These are phyloP conservation scores for Zygosaccharomyces pseudobailii DNA, from an alignment of 1,139 yeast genomes.

Conservation along the genomic window DNA sequence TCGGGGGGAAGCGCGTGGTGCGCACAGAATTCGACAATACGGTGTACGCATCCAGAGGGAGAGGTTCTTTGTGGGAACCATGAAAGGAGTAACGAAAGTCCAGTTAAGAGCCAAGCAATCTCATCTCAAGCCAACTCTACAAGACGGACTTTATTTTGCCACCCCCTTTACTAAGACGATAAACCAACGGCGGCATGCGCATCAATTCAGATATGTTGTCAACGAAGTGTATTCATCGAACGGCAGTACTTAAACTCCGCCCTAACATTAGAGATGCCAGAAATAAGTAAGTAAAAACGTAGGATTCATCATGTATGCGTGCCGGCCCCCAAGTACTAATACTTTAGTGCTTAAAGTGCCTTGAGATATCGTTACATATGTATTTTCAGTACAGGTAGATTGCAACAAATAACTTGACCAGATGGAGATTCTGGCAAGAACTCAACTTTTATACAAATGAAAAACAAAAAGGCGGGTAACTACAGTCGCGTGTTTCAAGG, in stretches of 20 bases:
- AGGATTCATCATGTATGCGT: constrained; percentile 26
- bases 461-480: too few species aligned
- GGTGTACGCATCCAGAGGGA: constrained; percentile 32
- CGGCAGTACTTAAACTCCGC: constrained; percentile 35
- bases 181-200: not conserved
- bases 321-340: constrained; percentile 5
- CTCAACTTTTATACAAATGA: too few species aligned
- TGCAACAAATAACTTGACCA: too few species aligned
- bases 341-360: constrained; percentile 8
- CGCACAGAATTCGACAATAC: constrained; percentile 28
- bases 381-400: too few species aligned
- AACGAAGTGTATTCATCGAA: constrained; percentile 32
- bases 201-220: constrained; percentile 13
- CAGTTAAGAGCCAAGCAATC: not conserved
- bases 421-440: too few species aligned
- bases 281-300: constrained; percentile 22
- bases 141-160: too few species aligned
- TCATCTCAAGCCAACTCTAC: not conserved
- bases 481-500: too few species aligned
- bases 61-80: constrained; percentile 33
- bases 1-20: constrained; percentile 24
- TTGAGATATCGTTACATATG: not conserved
- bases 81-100: not conserved
- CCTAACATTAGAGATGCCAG: constrained; percentile 38
- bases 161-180: not conserved